Conservation (phyloP, 306 rosid species). For the Cucurbita pepo region DNA sequence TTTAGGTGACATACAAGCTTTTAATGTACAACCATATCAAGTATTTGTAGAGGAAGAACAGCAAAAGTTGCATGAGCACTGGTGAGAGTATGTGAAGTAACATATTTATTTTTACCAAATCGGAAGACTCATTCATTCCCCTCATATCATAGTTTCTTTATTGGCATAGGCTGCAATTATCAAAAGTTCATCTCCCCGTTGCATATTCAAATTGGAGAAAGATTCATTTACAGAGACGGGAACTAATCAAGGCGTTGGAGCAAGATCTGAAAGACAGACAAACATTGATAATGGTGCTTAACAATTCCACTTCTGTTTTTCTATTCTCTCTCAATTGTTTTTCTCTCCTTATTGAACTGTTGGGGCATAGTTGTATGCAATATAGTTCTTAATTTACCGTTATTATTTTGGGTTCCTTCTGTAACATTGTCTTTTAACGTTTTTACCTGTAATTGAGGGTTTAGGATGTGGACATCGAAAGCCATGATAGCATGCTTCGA, state of each 20-base stretch:
- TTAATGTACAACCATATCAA: slow-evolving; percentile 71
- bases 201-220: slow-evolving; percentile 51
- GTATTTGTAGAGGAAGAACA: slow-evolving; percentile 73
- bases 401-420: not conserved
- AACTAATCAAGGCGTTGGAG: slow-evolving; percentile 30
- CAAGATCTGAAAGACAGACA: slow-evolving; percentile 40
- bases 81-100: slow-evolving; percentile 41
- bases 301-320: slow-evolving; percentile 16
- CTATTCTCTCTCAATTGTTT: not conserved
- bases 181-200: slow-evolving; percentile 51
- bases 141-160: slow-evolving; percentile 15
- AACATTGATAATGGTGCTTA: slow-evolving; percentile 27
- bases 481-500: slow-evolving; percentile 19
- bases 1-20: slow-evolving; percentile 57
- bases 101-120: not conserved
- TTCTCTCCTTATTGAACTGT: not conserved
- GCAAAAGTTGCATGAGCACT: slow-evolving; percentile 72
- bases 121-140: not conserved
- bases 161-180: slow-evolving; percentile 59
- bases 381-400: slow-evolving; percentile 2
- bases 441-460: slow-evolving; percentile 18
- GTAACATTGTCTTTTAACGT: slow-evolving; percentile 11
- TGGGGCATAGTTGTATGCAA: not conserved
- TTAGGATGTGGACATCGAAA: slow-evolving; percentile 35
- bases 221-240: slow-evolving; percentile 27